These are phyloP conservation scores for Apiospora marii DNA, from an alignment of 2,329 filamentous ascomycete genomes.

Conservation along the genomic window DNA sequence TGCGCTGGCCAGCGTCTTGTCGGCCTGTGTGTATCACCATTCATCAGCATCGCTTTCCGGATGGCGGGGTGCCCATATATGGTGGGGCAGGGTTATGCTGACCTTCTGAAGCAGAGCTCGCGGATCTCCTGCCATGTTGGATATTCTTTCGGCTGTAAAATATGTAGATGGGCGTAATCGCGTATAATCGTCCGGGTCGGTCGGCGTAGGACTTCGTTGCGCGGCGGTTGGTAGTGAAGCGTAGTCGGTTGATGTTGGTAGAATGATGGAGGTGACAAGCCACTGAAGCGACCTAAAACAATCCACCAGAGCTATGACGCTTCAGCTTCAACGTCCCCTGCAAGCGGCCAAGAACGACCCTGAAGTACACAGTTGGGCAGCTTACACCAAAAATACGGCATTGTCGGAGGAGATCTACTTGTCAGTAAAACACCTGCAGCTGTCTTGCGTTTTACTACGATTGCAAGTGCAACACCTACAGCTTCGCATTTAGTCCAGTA, in stretches of 20 bases:
- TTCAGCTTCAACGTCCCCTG: conserved; percentile 24
- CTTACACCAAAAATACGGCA: neutral
- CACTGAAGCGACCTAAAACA: conserved; percentile 26
- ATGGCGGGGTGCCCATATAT: conserved; percentile 1
- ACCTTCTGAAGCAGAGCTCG: conserved; percentile 83
- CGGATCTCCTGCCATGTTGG: conserved; percentile 77
- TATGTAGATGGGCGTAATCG: neutral
- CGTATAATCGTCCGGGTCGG: neutral
- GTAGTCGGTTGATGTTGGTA: conserved; percentile 14
- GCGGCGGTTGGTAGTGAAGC: neutral
- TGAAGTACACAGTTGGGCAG: neutral
- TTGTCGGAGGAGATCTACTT: neutral
- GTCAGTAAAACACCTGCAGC: neutral
- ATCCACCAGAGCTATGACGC: conserved; percentile 27
- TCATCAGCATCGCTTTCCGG: conserved; percentile 20
- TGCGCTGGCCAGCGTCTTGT: conserved; percentile 80
- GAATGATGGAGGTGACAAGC: conserved; percentile 1
- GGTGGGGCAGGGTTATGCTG: conserved; percentile 41
- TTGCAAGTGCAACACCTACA: neutral
- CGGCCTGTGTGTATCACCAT: conserved; percentile 67
- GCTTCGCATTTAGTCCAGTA: neutral
- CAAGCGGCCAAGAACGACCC: conserved; percentile 11
- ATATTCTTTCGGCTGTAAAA: neutral
- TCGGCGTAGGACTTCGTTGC: neutral
- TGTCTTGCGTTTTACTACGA: neutral